Conservation (phyloP, 2,329 filamentous ascomycete genomes). For the Colletotrichum karsti region DNA sequence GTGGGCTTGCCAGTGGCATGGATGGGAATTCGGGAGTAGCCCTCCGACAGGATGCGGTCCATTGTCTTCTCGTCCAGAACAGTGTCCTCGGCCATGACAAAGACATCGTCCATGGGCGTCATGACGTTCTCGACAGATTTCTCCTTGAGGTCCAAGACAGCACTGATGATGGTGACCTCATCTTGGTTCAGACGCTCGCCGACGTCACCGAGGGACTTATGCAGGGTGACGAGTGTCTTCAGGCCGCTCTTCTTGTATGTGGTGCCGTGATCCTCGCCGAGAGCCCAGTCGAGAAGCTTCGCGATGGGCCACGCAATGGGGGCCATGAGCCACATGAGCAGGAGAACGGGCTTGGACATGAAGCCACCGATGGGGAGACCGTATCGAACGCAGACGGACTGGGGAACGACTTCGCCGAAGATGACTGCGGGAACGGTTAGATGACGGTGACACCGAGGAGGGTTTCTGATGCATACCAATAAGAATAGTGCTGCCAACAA, state of each 20-base stretch:
- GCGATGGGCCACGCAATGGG: slow-evolving; percentile 94
- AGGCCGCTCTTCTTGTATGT: slow-evolving; percentile 98
- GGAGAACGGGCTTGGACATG: slow-evolving; percentile 87
- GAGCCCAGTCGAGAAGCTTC: slow-evolving; percentile 90
- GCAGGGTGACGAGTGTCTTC: slow-evolving; percentile 94
- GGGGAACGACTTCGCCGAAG: slow-evolving; percentile 95
- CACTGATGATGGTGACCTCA: slow-evolving; percentile 98
- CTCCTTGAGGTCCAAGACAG: slow-evolving; percentile 94
- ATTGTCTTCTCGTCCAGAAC: slow-evolving; percentile 93
- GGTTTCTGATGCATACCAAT: slow-evolving; percentile 73
- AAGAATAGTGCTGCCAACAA: slow-evolving; percentile 89
- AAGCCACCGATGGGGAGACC: slow-evolving; percentile 94
- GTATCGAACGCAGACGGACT: slow-evolving; percentile 95
- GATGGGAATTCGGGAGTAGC: slow-evolving; percentile 96
- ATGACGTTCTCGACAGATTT: slow-evolving; percentile 96
- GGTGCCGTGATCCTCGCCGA: slow-evolving; percentile 90
- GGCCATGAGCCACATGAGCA: slow-evolving; percentile 90
- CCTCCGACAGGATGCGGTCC: slow-evolving; percentile 90
- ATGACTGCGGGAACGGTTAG: slow-evolving; percentile 71
- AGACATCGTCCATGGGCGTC: slow-evolving; percentile 98
- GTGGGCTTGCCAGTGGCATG: slow-evolving; percentile 83
- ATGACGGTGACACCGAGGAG: neutral
- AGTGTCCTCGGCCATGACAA: slow-evolving; percentile 95
- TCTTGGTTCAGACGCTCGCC: slow-evolving; percentile 94
- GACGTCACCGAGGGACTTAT: slow-evolving; percentile 88